Evolutionary conservation across 73 alveolate genomes (phyloP), one percentile per base, ranked within the genome.

Genomic region (Loxodes magnus): DNA sequence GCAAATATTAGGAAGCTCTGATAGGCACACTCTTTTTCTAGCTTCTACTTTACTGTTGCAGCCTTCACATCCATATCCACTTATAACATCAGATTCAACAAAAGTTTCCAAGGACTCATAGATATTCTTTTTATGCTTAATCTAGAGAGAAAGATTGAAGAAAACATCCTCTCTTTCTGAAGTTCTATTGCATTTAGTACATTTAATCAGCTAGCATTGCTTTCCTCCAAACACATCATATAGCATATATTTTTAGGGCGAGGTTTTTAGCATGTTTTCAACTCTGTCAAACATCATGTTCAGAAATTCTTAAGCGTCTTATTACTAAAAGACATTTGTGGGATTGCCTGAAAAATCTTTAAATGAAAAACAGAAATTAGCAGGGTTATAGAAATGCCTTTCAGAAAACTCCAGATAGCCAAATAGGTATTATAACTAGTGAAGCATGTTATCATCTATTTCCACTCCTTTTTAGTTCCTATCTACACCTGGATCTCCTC

Each of bases 291-390:
- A 90, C 58, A 93, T 76, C 66, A 83, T 82, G 60, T 80, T 85
- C 12, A 83, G 70, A 74, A 93, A 93, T 72, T 93, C 99, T 77
- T 93, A 81, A 46, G 96, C 74, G 67, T 93, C 99, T 51, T 91
- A 79, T 55, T 93, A 81, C 9, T 84, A 60, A 3, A 83, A 81
- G 0, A 88, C 75, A 35, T 90, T 93, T 2, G 92, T 90, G 10
- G 99, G 98, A 36, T 77, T 77, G 26, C 99, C 99, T 39, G 82
- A 94, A 46, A 58, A 76, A 61, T 93, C 98, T 61, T 93, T 93
- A 51, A 93, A 90, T 9, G 97, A 56, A 49, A 56, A 88, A 48
- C 97, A 83, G 38, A 90, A 93, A n/a, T 66, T 92, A 19, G 59
- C 20, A 5, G 99, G 99, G 71, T 90, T 70, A 53, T 82, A 93